These are phyloP conservation scores for Stereocaulon alpinum DNA, from an alignment of 495 filamentous ascomycete genomes.

Conservation along the genomic window DNA sequence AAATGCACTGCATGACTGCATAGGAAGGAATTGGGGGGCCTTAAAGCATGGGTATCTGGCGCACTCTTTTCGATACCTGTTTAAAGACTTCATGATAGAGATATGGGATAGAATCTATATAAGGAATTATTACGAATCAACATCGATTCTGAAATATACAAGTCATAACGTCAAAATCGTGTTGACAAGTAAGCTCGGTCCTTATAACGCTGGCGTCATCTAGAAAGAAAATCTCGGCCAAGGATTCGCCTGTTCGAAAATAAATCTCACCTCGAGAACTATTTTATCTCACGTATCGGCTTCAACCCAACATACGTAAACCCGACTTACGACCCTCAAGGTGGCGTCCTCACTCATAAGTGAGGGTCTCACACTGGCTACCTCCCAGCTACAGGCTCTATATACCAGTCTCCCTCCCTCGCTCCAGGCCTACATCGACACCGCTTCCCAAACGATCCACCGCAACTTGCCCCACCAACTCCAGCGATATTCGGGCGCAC, in stretches of 20 bases:
- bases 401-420: slow-evolving; percentile 42
- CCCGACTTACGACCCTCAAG: slow-evolving; percentile 31
- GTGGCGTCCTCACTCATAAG: slow-evolving; percentile 40
- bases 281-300: background rate
- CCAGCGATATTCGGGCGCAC: slow-evolving; percentile 18
- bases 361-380: slow-evolving; percentile 32
- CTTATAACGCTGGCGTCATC: background rate
- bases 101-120: background rate
- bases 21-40: background rate
- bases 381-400: slow-evolving; percentile 43
- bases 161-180: background rate
- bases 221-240: background rate
- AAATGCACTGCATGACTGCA: background rate
- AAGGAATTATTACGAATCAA: background rate
- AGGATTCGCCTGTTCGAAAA: slow-evolving; percentile 9
- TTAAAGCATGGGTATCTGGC: slow-evolving; percentile 7
- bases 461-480: slow-evolving; percentile 35
- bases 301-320: background rate
- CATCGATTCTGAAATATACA: background rate
- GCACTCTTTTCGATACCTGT: background rate
- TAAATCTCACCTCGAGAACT: background rate
- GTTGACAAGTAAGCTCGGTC: background rate
- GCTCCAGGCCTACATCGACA: slow-evolving; percentile 31
- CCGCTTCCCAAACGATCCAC: slow-evolving; percentile 28
- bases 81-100: background rate